Percentiles rank a stretch among this genome's conserved stretches.
These are phyloP conservation scores for Emiliania huxleyi DNA, from an alignment of 78 protist genomes.

Conservation along the genomic window DNA sequence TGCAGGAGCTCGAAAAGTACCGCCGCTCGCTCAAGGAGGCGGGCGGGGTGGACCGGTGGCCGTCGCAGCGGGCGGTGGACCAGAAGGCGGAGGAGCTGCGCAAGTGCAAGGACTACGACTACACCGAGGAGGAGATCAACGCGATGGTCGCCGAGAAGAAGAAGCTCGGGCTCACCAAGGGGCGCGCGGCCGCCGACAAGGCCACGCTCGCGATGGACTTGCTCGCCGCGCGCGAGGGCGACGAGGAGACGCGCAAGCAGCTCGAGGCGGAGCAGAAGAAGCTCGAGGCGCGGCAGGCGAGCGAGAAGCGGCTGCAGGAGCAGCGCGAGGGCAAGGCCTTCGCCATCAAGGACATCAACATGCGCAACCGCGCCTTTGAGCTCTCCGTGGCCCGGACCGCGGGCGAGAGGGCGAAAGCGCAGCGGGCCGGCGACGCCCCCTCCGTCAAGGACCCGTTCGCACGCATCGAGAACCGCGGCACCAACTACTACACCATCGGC, in stretches of 20 bases:
- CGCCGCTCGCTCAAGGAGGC: too few species aligned
- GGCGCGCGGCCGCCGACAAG: too few species aligned
- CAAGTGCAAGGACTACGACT: background rate
- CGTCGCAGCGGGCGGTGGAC: too few species aligned
- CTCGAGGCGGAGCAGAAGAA: too few species aligned
- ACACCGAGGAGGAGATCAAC: background rate
- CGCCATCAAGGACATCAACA: background rate
- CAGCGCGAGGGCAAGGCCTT: background rate
- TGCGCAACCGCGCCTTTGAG: background rate
- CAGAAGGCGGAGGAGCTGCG: background rate
- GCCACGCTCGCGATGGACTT: too few species aligned
- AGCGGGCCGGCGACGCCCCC: background rate
- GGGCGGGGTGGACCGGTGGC: too few species aligned
- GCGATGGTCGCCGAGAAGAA: background rate
- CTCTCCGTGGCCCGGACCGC: background rate
- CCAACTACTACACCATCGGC: background rate
- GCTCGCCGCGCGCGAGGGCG: too few species aligned
- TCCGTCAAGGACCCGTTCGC: background rate
- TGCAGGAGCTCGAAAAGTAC: too few species aligned
- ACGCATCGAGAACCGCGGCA: background rate
- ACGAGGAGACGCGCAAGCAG: too few species aligned
- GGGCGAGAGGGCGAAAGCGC: background rate
- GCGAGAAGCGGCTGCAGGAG: background rate
- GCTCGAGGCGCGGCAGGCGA: too few species aligned
- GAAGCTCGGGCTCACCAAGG: too few species aligned